These are phyloP conservation scores for Elsinoe batatas DNA, from an alignment of 2,329 filamentous ascomycete species.

Conservation along the genomic window DNA sequence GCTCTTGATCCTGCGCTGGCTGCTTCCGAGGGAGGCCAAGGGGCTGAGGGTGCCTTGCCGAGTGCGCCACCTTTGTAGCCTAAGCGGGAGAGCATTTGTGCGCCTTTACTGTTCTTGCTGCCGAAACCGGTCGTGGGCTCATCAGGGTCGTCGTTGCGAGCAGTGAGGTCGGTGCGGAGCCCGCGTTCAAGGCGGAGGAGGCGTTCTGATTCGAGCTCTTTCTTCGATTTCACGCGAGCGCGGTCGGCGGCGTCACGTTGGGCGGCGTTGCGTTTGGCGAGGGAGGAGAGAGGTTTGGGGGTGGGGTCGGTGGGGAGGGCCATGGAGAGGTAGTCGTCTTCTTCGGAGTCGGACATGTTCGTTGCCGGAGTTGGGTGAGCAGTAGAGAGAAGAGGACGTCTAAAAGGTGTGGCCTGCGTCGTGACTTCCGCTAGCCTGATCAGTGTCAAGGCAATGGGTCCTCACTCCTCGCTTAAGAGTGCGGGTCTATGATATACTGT, in stretches of 20 bases:
- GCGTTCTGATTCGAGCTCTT: conserved; percentile 60
- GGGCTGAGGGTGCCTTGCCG: conserved; percentile 35
- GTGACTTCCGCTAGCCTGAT: not conserved
- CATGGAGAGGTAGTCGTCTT: conserved; percentile 98
- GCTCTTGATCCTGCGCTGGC: not conserved
- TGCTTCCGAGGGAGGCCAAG: not conserved
- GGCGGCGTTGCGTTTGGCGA: conserved; percentile 43
- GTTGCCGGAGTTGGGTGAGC: not conserved
- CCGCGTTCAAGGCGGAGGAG: conserved; percentile 2
- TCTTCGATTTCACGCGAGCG: conserved; percentile 63
- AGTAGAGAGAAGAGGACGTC: not conserved
- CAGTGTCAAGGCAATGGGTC: not conserved
- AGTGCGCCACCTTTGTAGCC: conserved; percentile 75
- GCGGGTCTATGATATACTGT: no score
- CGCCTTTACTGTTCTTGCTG: conserved; percentile 60
- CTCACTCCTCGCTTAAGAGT: no score
- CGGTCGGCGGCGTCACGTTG: conserved; percentile 50
- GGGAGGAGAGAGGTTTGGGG: conserved; percentile 48
- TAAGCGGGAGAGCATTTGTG: conserved; percentile 95
- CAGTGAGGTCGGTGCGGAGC: conserved; percentile 20
- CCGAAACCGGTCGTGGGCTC: conserved; percentile 52
- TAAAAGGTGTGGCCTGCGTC: not conserved
- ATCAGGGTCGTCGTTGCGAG: conserved; percentile 65
- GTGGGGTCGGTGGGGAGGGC: conserved; percentile 49
- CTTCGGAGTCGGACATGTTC: conserved; percentile 38